Evolutionary conservation across 495 filamentous ascomycete species (phyloP).

Genomic region (Neurospora sp.): DNA sequence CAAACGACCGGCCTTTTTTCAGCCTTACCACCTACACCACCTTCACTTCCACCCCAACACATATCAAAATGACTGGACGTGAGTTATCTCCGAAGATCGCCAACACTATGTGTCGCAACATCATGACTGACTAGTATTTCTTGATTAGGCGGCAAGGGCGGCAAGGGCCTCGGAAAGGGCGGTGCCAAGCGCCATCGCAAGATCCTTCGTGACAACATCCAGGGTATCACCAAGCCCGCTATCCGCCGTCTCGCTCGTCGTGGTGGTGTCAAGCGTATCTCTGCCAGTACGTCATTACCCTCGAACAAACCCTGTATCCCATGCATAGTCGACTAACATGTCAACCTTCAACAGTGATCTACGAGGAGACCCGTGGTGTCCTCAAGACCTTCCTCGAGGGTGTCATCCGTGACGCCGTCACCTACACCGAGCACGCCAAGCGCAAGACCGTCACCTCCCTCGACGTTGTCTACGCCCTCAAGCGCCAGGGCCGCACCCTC

Average conservation of each 20-base stretch:
- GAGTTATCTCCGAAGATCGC: conserved; percentile 38
- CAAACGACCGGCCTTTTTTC: conserved; percentile 7
- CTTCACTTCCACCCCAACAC: conserved; percentile 19
- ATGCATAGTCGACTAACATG: conserved; percentile 22
- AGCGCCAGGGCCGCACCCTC: conserved; percentile 88
- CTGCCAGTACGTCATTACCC: conserved; percentile 56
- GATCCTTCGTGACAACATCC: conserved; percentile 99
- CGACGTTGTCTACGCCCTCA: conserved; percentile 90
- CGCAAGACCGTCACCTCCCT: conserved; percentile 95
- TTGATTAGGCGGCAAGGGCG: conserved; percentile 71
- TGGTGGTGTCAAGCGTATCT: conserved; percentile 99
- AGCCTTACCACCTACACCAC: conserved; percentile 6
- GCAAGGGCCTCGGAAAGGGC: conserved; percentile 87
- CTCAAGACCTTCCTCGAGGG: conserved; percentile 99
- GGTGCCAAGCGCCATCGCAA: conserved; percentile 94
- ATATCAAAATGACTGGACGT: conserved; percentile 84
- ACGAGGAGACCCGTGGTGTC: conserved; percentile 99
- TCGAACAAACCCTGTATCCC: neutral
- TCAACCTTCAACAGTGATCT: conserved; percentile 56
- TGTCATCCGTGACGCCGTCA: conserved; percentile 98
- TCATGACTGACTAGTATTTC: conserved; percentile 17
- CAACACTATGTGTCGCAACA: conserved; percentile 12
- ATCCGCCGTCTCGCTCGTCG: conserved; percentile 99
- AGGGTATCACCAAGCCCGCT: conserved; percentile 99
- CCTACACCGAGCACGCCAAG: conserved; percentile 96